Evolutionary conservation across 2,329 filamentous ascomycete species (phyloP), one percentile per base, ranked within the genome.

Genomic region (Diaporthe vexans): DNA sequence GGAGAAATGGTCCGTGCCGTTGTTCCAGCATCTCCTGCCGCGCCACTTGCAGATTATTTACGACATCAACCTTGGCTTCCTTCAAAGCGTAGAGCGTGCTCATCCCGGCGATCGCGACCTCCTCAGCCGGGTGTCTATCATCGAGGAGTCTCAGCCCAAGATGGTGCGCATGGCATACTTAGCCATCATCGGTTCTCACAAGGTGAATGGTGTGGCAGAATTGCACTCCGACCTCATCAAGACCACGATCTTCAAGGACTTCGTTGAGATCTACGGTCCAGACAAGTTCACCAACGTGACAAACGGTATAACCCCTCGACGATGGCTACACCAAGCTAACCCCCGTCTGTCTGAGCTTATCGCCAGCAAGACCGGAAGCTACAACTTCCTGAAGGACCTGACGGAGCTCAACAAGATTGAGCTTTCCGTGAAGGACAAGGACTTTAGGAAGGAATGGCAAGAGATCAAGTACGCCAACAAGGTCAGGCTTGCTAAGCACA

Each of bases 261-360:
- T 99, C 84, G 96, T 99, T 75, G 90, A 91, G 79, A 94, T 99
- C 77, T 99, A 97, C 80, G 97, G 97, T 3, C 74, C 93, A 93
- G 97, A 99, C 88, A 98, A 98, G 84, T 99, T 99, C 85, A 97
- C 94, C 74, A 99, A 99, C 80, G 96, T 99, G 77, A 99, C 97
- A 77, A 99, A 99, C 83, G 97, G 97, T 74, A 97, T 99, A 82
- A 99, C 97, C 0, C 97, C 97, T 15, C 91, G 97, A 80, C 91
- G 97, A 81, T 99, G 97, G 97, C 88, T 99, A 74, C 95, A 99
- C 86, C 97, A 99, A 84, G 97, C 97, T 75, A 99, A 99, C 83
- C 97, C 96, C 15, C 91, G 94, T 73, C 88, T 99, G 40, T 98
- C 96, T 0, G 94, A 95, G 81, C 87, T 99, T 76, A 98, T 99